Evolutionary conservation across 345 rosid genomes (phyloP).

Genomic region (Rhodamnia argentea): DNA sequence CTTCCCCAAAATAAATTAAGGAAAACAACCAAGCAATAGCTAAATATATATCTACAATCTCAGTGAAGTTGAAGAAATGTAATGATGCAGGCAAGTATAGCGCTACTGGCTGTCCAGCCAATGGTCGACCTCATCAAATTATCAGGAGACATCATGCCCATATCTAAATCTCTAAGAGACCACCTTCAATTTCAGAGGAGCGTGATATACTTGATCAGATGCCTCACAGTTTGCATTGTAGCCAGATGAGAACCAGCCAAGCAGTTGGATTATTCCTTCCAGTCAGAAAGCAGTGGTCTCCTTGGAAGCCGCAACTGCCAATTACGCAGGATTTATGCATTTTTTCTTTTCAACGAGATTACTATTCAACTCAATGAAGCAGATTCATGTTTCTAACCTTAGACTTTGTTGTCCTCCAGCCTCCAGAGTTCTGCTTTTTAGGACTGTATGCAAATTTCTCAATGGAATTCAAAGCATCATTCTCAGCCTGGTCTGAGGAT

Average conservation of each 20-base stretch:
- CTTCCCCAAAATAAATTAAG: neutral
- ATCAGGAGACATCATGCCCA: neutral
- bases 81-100: neutral
- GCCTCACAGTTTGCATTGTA: neutral
- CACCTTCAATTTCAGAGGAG: neutral
- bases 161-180: neutral
- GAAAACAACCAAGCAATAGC: neutral
- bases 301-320: constrained; percentile 58
- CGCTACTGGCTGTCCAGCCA: neutral
- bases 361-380: neutral
- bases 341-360: neutral
- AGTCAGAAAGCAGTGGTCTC: constrained; percentile 11
- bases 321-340: neutral
- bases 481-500: constrained; percentile 14
- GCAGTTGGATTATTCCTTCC: neutral
- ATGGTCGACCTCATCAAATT: neutral
- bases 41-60: neutral
- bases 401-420: constrained; percentile 82
- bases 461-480: constrained; percentile 28
- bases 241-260: neutral
- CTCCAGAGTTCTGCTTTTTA: constrained; percentile 26
- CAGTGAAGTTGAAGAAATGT: neutral
- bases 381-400: constrained; percentile 28
- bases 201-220: neutral
- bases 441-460: constrained; percentile 54